Base-by-base conservation (phyloP, 2,329 filamentous ascomycete genomes). In the Aspergillus chevalieri region DNA sequence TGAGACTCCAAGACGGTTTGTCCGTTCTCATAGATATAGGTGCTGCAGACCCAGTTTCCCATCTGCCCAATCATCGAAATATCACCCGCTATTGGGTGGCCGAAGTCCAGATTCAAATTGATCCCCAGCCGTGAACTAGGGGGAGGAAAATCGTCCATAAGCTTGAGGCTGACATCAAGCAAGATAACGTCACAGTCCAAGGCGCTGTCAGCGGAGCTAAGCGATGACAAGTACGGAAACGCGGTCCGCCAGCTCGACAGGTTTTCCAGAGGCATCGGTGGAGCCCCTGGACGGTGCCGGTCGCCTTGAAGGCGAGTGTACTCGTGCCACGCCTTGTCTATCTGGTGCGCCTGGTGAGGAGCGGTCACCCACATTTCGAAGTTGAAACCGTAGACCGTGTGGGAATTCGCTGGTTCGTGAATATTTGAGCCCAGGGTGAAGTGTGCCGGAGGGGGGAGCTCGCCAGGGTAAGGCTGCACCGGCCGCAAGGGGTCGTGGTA, bases 351-450 rank as follows among this genome's bases (percentile, higher is more conserved):
- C 48, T 69, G 65, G 39, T 67, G 59, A 44, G 65, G 65, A 4
- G 63, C 60, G 53, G 65, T 70, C 6, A 74, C 70, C 70, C 71
- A 74, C 73, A 76, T 75, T 43, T 71, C 67, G 52, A 76, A 75
- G 43, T 63, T 66, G 45, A 74, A 63, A 15, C 64, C 65, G 51
- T 68, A 59, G 26, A 72, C 58, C 41, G 53, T 57, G 43, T 64
- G 62, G 21, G 15, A 15, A 6, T 41, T 17, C 17, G 9, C 38
- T 41, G 38, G 38, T 4, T 41, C 38, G 17, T 41, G 38, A 21
- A 41, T 56, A 44, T 60, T 69, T 4, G 65, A 64, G 8, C 62
- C 67, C 26, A 70, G 52, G 7, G 62, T 64, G 47, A 64, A 64
- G 47, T 62, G 26, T 30, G 26, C 57, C n/a, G 67, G 63, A 3